Percentiles rank a stretch among this genome's conserved stretches.
Evolutionary conservation across 176 grass and related monocot genomes (phyloP).

Genomic region (Microstegium vimineum): DNA sequence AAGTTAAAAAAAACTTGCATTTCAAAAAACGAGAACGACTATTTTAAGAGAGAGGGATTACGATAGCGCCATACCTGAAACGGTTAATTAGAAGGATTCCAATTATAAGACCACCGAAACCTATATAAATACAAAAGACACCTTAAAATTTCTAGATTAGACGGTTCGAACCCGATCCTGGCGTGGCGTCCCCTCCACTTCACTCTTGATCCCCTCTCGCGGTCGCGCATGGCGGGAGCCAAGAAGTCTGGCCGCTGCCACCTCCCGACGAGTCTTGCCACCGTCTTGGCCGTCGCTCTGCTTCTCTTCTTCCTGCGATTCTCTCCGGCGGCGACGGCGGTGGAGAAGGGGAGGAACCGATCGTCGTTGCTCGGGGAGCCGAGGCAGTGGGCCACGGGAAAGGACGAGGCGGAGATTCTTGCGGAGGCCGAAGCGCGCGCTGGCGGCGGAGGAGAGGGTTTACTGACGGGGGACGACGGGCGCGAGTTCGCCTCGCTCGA

Average conservation of each 20-base stretch:
- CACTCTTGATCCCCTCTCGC: background rate
- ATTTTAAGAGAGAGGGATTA: no score
- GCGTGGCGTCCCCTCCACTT: background rate
- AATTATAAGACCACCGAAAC: no score
- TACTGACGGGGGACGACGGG: slow-evolving; percentile 39
- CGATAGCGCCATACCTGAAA: no score
- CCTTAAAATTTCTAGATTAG: no score
- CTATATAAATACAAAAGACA: no score
- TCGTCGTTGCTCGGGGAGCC: slow-evolving; percentile 23
- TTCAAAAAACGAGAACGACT: no score
- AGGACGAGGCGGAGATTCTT: slow-evolving; percentile 50
- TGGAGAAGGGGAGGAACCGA: slow-evolving; percentile 33
- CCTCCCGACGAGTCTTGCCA: background rate
- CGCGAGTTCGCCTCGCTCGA: slow-evolving; percentile 76
- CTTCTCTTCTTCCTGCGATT: background rate
- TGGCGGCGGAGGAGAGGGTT: background rate
- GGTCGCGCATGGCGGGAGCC: slow-evolving; percentile 25
- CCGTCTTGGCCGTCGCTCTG: background rate
- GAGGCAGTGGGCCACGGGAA: slow-evolving; percentile 51
- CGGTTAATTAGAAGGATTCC: no score
- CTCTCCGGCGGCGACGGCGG: slow-evolving; percentile 9
- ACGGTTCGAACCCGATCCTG: no score
- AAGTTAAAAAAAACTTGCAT: no score
- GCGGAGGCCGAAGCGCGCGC: slow-evolving; percentile 13
- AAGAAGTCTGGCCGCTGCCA: background rate